Conservation (phyloP, 2,329 filamentous ascomycete species). For the Penicillium capsulatum region DNA sequence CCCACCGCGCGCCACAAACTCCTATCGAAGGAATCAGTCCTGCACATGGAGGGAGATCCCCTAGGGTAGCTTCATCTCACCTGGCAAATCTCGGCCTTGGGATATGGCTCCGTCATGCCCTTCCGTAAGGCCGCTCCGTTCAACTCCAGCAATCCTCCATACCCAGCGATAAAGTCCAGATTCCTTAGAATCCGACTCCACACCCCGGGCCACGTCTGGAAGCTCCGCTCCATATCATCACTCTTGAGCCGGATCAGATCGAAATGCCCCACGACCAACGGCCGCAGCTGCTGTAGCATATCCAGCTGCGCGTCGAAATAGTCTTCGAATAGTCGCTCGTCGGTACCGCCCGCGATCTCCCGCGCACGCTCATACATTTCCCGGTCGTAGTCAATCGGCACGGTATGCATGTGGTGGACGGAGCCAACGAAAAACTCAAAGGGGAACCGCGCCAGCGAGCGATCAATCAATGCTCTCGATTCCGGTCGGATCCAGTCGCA, state of each 20-base stretch:
- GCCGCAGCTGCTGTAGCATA: conserved; percentile 70
- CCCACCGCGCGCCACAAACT: conserved; percentile 68
- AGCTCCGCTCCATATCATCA: conserved; percentile 59
- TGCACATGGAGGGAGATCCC: too few species aligned
- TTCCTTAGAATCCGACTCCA: conserved; percentile 75
- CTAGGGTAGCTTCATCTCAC: conserved; percentile 48
- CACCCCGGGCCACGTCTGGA: conserved; percentile 57
- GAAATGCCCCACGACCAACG: conserved; percentile 85
- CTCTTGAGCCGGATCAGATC: conserved; percentile 83
- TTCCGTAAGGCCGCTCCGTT: conserved; percentile 86
- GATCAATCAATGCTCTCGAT: conserved; percentile 57
- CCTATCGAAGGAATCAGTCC: conserved; percentile 43
- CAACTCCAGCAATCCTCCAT: conserved; percentile 81
- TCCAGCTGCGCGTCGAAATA: conserved; percentile 86
- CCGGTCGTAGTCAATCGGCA: conserved; percentile 84
- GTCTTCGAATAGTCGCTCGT: conserved; percentile 69
- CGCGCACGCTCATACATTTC: conserved; percentile 64
- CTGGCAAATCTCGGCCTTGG: conserved; percentile 70
- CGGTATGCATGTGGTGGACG: conserved; percentile 79
- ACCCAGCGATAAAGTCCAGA: conserved; percentile 62
- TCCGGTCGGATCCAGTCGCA: conserved; percentile 81
- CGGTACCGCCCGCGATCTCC: conserved; percentile 53
- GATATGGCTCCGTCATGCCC: conserved; percentile 87
- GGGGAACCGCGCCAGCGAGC: conserved; percentile 56
- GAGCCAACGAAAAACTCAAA: conserved; percentile 92